Evolutionary conservation across 805 yeast genomes (phyloP).

Genomic region (Kodamaea kakaduensis): DNA sequence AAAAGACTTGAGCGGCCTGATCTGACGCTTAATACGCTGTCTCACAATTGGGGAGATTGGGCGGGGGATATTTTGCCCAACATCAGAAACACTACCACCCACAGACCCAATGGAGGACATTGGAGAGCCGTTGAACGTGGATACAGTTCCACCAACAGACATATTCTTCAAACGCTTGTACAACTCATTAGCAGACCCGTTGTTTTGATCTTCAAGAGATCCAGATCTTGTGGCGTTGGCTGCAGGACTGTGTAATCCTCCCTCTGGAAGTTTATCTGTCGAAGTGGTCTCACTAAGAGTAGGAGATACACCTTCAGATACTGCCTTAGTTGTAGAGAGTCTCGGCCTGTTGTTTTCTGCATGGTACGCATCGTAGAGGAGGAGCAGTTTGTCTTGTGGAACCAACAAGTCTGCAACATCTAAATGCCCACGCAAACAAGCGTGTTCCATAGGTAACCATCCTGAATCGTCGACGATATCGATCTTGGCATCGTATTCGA

Average conservation of each 20-base stretch:
- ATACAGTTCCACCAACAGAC: constrained; percentile 13
- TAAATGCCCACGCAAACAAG: constrained; percentile 83
- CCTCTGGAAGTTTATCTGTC: constrained; percentile 35
- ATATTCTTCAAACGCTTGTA: constrained; percentile 35
- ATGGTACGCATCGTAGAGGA: constrained; percentile 34
- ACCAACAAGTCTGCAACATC: constrained; percentile 59
- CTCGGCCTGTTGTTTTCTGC: constrained; percentile 31
- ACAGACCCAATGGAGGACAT: neutral
- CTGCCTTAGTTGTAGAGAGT: constrained; percentile 8
- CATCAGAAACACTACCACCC: constrained; percentile 13
- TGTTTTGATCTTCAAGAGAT: constrained; percentile 17
- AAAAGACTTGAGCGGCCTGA: constrained; percentile 68
- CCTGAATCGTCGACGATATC: constrained; percentile 75
- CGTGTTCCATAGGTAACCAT: constrained; percentile 98
- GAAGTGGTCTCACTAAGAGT: constrained; percentile 19
- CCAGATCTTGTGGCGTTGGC: constrained; percentile 3
- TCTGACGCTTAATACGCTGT: constrained; percentile 15
- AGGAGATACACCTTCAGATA: constrained; percentile 11
- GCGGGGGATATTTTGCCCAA: too few species aligned
- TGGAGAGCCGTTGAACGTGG: neutral
- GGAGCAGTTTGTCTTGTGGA: constrained; percentile 39
- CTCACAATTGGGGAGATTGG: constrained; percentile 20
- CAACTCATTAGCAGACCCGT: constrained; percentile 22
- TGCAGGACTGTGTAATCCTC: neutral
- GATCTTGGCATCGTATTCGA: constrained; percentile 50